Conservation (phyloP, 768 basidiomycete species). For the Tulasnella sp. region DNA sequence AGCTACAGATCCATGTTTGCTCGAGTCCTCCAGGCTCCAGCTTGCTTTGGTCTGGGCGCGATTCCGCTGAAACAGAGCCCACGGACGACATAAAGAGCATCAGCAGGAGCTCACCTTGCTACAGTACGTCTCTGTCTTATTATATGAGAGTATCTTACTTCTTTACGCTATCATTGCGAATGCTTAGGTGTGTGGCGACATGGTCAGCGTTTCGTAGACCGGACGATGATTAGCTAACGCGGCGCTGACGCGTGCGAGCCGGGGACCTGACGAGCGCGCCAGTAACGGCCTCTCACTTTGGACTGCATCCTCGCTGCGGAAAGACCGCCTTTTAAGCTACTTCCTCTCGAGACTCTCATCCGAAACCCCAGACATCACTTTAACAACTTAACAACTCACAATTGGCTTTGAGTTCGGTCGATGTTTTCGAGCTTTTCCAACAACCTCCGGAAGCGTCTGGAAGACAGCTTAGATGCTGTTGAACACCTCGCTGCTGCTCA, state of each 20-base stretch:
- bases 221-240: background rate
- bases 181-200: background rate
- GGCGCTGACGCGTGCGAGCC: background rate
- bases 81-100: no score
- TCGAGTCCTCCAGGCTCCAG: no score
- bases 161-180: no score
- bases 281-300: background rate
- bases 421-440: conserved; percentile 60
- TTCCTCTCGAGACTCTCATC: background rate
- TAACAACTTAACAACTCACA: background rate
- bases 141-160: no score
- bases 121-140: no score
- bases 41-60: no score
- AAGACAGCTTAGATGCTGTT: conserved; percentile 37
- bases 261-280: background rate
- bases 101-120: no score
- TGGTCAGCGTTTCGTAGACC: background rate
- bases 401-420: no score
- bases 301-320: background rate
- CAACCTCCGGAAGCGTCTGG: conserved; percentile 25
- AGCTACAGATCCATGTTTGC: no score
- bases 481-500: conserved; percentile 47
- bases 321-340: background rate
- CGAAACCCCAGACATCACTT: no score
- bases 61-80: no score